A percentile compares a stretch with the other conserved stretches of the same genome.
Evolutionary conservation across 768 basidiomycete genomes (phyloP).

Genomic region (Collybia nuda): DNA sequence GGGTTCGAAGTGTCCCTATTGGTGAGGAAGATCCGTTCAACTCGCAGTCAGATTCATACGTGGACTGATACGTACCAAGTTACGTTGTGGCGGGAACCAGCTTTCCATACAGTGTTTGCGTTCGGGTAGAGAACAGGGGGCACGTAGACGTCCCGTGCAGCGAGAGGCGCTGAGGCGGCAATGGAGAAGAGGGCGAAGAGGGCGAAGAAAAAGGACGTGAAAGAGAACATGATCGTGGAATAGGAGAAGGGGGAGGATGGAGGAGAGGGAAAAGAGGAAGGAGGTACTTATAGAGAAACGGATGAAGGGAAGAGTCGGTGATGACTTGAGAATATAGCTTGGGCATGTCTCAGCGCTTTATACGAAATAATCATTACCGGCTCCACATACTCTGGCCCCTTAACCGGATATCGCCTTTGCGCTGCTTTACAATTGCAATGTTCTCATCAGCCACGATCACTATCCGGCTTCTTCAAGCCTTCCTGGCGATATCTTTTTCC

Average conservation of each 20-base stretch:
- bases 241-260: not conserved
- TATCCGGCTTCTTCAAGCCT: not conserved
- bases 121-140: conserved; percentile 40
- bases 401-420: conserved; percentile 5
- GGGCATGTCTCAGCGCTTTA: conserved; percentile 10
- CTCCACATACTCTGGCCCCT: not conserved
- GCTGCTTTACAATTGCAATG: conserved; percentile 2
- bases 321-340: conserved; percentile 6
- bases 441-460: not conserved
- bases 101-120: conserved; percentile 36
- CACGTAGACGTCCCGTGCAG: conserved; percentile 46
- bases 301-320: conserved; percentile 1
- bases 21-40: not conserved
- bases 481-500: not conserved
- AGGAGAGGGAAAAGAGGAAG: not conserved
- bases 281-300: not conserved
- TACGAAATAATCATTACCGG: conserved; percentile 10
- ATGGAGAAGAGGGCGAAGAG: conserved; percentile 21
- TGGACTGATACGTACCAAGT: conserved; percentile 36
- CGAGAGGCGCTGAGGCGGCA: conserved; percentile 29
- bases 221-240: conserved; percentile 11
- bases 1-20: conserved; percentile 37
- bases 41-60: not conserved
- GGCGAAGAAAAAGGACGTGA: conserved; percentile 16
- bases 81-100: conserved; percentile 38